Evolutionary conservation across 2,329 filamentous ascomycete genomes (phyloP), one percentile per base, ranked within the genome.

Genomic region (Neobulgaria alba): DNA sequence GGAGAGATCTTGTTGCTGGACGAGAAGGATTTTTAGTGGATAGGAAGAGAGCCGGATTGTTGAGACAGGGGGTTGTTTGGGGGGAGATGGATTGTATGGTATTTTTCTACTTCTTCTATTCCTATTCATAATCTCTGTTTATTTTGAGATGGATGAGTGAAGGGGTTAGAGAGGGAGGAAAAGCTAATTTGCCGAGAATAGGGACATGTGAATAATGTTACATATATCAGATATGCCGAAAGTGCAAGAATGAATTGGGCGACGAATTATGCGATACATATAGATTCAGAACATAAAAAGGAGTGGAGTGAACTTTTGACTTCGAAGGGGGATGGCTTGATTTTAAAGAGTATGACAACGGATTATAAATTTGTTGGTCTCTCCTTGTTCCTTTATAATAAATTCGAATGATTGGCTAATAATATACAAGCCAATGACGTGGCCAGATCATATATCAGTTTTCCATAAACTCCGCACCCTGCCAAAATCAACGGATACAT

Each of bases 181-280:
- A n/a, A 7, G 23, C 23, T 26, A 26, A n/a, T 8, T 15, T 15
- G 12, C 32, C 7, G 14, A n/a, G 18, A 14, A 40, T 36, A 66
- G 78, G 76, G 79, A 36, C 87, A 95, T 61, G 82, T 95, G 36
- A 95, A 94, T 60, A 94, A 94, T 54, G 79, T 89, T 47, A 77
- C 75, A 50, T 94, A 94, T 61, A 79, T 84, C 52, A 75, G 83
- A 46, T 94, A 85, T 60, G 87, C 87, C 26, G 89, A 95, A 61
- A 81, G 82, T 4, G 80, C 79, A 3, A 75, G 89, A 26, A 75
- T 90, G 21, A 85, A 88, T 55, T 94, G 85, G 82, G 72, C 79
- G 18, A 69, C 71, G 42, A 82, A 87, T 55, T 81, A 85, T 51
- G 82, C 77, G 3, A 63, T 69, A 2, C 64, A 76, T 45, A 65